Evolutionary conservation across 2,329 filamentous ascomycete species (phyloP).

Genomic region (Amauroascus verrucosus): DNA sequence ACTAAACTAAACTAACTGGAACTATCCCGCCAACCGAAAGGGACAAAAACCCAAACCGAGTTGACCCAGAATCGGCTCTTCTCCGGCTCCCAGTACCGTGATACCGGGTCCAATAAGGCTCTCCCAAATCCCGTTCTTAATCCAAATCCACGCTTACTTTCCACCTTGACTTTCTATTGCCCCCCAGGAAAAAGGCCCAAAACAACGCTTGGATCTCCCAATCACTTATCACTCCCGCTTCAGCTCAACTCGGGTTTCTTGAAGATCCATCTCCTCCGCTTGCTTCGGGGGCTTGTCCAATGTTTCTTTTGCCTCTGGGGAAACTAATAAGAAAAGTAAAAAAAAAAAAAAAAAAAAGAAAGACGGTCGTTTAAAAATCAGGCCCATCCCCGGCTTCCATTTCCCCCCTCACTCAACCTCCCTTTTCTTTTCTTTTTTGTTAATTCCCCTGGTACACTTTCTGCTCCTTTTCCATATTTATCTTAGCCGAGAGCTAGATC

Average conservation of each 20-base stretch:
- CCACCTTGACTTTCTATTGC: neutral
- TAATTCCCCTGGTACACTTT: neutral
- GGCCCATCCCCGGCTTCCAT: neutral
- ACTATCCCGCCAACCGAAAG: neutral
- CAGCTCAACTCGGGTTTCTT: neutral
- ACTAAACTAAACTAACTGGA: no score
- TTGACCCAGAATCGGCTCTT: constrained; percentile 4
- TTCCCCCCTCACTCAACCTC: neutral
- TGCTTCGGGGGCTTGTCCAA: constrained; percentile 4
- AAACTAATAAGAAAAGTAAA: neutral
- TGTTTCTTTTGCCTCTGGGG: neutral
- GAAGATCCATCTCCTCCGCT: constrained; percentile 5
- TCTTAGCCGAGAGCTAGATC: neutral
- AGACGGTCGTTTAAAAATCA: neutral
- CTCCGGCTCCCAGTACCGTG: constrained; percentile 13
- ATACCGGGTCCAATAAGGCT: constrained; percentile 12
- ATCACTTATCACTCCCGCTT: neutral
- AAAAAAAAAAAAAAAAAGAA: neutral
- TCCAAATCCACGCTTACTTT: constrained; percentile 2
- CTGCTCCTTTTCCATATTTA: neutral
- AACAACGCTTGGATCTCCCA: constrained; percentile 5
- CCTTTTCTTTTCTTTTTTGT: neutral
- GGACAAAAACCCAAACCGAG: neutral
- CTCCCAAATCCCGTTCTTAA: constrained; percentile 5
- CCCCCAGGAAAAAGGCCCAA: neutral